These are phyloP conservation scores for Epipyxis sp. DNA, from an alignment of 108 stramenopile species.

Conservation along the genomic window DNA sequence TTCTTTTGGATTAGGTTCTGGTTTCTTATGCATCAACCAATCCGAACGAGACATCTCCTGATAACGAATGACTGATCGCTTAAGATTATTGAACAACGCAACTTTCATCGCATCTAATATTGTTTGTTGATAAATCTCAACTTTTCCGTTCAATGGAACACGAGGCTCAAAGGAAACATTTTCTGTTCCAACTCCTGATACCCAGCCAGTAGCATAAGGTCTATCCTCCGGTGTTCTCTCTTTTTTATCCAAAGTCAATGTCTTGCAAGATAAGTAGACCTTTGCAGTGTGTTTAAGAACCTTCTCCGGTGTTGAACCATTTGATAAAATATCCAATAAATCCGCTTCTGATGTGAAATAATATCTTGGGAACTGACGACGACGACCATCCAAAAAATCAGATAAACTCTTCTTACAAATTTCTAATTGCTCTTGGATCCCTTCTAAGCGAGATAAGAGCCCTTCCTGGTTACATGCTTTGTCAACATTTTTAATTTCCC, in stretches of 20 bases:
- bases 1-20: conserved; percentile 43
- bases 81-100: conserved; percentile 58
- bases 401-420: conserved; percentile 71
- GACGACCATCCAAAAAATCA: conserved; percentile 71
- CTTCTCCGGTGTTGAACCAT: conserved; percentile 65
- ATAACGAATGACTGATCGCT: conserved; percentile 60
- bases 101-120: conserved; percentile 60
- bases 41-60: conserved; percentile 58
- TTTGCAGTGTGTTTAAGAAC: conserved; percentile 69
- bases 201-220: conserved; percentile 58
- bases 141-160: conserved; percentile 70
- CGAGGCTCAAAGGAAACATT: conserved; percentile 65
- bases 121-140: conserved; percentile 73
- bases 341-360: conserved; percentile 76
- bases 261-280: conserved; percentile 69
- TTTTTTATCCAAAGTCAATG: conserved; percentile 51
- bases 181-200: conserved; percentile 66
- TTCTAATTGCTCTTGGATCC: conserved; percentile 65
- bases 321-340: conserved; percentile 72
- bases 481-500: conserved; percentile 62
- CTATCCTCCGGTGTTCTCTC: conserved; percentile 37
- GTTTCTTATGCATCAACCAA: conserved; percentile 65
- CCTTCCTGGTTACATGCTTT: conserved; percentile 65
- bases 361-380: conserved; percentile 72
- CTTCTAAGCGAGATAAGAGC: conserved; percentile 57